phyloP scores from a whole-genome alignment of 2,329 filamentous ascomycete genomes.

The Chrysosporium queenslandicum region DNA sequence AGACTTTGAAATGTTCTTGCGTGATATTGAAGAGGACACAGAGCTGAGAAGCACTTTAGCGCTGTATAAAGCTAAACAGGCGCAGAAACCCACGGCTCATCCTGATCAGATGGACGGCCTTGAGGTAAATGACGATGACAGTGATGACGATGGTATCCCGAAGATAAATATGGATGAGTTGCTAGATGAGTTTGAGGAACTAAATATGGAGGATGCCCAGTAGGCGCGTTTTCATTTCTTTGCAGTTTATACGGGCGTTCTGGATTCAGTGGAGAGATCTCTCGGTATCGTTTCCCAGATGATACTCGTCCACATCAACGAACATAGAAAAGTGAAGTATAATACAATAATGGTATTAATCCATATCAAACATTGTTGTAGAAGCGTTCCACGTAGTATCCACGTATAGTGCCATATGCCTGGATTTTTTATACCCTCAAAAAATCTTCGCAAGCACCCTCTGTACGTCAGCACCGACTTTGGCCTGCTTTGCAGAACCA shows the following conservation, averaged over 20 bases:
- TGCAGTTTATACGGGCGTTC: too few relatives aligned
- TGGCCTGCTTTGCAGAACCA: slow-evolving; percentile 20
- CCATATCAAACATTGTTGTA: neutral
- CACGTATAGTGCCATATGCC: too few relatives aligned
- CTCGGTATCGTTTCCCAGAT: too few relatives aligned
- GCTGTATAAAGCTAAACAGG: slow-evolving; percentile 64
- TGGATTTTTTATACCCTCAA: slow-evolving; percentile 17
- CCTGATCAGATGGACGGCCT: slow-evolving; percentile 40
- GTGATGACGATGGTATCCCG: slow-evolving; percentile 56
- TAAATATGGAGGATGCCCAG: slow-evolving; percentile 48
- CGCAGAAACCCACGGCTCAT: slow-evolving; percentile 38
- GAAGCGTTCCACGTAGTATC: neutral
- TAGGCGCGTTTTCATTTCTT: neutral
- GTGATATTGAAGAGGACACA: slow-evolving; percentile 89
- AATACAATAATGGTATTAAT: neutral
- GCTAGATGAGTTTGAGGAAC: slow-evolving; percentile 86
- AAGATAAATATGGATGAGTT: slow-evolving; percentile 69
- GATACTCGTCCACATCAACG: too few relatives aligned
- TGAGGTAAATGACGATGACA: slow-evolving; percentile 44
- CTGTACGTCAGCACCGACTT: slow-evolving; percentile 30
- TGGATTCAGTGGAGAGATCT: too few relatives aligned
- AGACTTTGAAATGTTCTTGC: slow-evolving; percentile 95
- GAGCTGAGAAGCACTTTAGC: slow-evolving; percentile 76
- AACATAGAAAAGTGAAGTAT: neutral
- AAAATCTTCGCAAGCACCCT: slow-evolving; percentile 41